Conservation (phyloP, 1,284 basidiomycete species). For the Boletus smithii region DNA sequence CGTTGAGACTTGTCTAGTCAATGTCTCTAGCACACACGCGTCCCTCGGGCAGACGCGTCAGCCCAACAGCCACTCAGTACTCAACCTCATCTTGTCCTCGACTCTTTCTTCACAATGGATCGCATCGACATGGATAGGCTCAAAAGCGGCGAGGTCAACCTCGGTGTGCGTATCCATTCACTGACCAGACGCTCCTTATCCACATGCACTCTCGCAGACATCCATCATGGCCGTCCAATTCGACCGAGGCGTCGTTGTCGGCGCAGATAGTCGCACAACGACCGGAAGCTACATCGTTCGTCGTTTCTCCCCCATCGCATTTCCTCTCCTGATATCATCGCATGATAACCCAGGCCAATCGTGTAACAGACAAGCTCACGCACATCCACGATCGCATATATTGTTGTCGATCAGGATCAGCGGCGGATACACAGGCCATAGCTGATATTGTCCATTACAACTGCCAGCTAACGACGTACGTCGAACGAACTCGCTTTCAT, state of each 20-base stretch:
- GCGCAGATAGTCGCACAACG: conserved; percentile 96
- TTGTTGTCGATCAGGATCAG: conserved; percentile 97
- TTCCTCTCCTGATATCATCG: conserved; percentile 3
- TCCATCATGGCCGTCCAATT: conserved; percentile 99
- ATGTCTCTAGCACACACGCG: no score
- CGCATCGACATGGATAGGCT: conserved; percentile 71
- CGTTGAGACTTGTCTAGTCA: no score
- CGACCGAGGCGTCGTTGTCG: conserved; percentile 91
- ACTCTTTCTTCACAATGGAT: conserved; percentile 67
- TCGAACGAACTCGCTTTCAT: conserved; percentile 3
- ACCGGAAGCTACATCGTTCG: conserved; percentile 94
- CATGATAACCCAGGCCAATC: conserved; percentile 93
- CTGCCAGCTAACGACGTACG: conserved; percentile 77
- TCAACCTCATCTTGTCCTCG: no score
- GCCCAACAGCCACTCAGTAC: no score
- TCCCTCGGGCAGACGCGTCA: conserved; percentile 59
- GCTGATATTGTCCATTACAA: conserved; percentile 91
- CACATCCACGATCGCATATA: conserved; percentile 97
- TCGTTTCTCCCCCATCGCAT: conserved; percentile 3
- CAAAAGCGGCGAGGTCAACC: conserved; percentile 91
- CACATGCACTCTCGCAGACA: conserved; percentile 54
- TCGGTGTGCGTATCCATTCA: conserved; percentile 65
- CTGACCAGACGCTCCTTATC: background rate
- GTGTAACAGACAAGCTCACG: conserved; percentile 98
- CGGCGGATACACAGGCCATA: conserved; percentile 96